Percentiles rank a stretch among this genome's conserved stretches.
phyloP scores from a whole-genome alignment of 805 yeast genomes.

The Candida chauliodis region DNA sequence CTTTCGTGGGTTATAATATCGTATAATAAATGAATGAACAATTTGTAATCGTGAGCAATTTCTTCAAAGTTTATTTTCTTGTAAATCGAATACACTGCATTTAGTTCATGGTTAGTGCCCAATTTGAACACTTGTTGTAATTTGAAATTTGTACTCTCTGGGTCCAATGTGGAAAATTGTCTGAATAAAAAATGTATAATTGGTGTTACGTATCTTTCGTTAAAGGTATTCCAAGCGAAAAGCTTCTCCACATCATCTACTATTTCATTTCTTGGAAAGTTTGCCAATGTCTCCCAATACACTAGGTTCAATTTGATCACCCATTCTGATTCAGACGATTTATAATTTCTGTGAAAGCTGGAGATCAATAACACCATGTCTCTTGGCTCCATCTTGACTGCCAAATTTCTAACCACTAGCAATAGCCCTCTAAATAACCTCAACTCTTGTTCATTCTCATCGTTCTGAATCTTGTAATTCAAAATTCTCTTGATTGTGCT shows the following conservation, averaged over 20 bases:
- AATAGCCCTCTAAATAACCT: slow-evolving; percentile 10
- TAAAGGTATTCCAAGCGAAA: slow-evolving; percentile 1
- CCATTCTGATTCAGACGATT: slow-evolving; percentile 8
- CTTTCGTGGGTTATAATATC: slow-evolving; percentile 28
- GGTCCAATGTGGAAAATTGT: slow-evolving; percentile 23
- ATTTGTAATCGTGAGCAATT: slow-evolving; percentile 13
- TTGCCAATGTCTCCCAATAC: slow-evolving; percentile 24
- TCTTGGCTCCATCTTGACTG: not conserved
- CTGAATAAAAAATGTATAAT: slow-evolving; percentile 12
- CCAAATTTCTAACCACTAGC: slow-evolving; percentile 7
- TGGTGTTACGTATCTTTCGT: slow-evolving; percentile 2
- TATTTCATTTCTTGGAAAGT: slow-evolving; percentile 13
- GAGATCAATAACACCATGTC: not conserved
- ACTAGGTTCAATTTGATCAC: slow-evolving; percentile 14
- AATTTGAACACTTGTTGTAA: slow-evolving; percentile 6
- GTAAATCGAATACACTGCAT: slow-evolving; percentile 9
- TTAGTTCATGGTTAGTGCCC: slow-evolving; percentile 10
- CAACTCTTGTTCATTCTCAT: not conserved
- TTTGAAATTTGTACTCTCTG: slow-evolving; percentile 16
- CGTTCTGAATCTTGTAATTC: not conserved
- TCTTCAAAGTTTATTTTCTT: slow-evolving; percentile 13
- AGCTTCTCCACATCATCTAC: not conserved
- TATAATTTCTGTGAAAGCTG: not conserved
- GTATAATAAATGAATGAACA: slow-evolving; percentile 19
- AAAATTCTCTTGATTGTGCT: not conserved